Percentiles rank a stretch among this genome's conserved stretches.
These are phyloP conservation scores for Cordyceps farinosa DNA, from an alignment of 2,329 filamentous ascomycete species.

Conservation along the genomic window DNA sequence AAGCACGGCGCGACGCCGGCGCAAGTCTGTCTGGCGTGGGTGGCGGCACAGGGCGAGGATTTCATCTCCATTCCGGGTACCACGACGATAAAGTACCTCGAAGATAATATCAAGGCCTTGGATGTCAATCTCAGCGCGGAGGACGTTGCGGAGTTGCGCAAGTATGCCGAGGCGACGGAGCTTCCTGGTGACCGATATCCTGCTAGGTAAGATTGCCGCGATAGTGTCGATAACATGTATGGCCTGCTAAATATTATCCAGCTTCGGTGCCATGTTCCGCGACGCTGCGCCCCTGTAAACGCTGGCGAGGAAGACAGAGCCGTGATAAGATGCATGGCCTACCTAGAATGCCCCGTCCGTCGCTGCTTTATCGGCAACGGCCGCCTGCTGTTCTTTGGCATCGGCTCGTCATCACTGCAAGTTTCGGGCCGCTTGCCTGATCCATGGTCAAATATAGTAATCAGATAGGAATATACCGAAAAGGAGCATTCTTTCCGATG, in stretches of 20 bases:
- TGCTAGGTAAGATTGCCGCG: not conserved
- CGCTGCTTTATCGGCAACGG: too few species aligned
- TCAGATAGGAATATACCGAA: too few species aligned
- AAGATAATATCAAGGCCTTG: slow-evolving; percentile 41
- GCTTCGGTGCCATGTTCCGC: not conserved
- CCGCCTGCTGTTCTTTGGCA: too few species aligned
- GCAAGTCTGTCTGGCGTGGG: slow-evolving; percentile 61
- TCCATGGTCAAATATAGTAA: too few species aligned
- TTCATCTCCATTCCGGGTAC: slow-evolving; percentile 57
- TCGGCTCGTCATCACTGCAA: too few species aligned
- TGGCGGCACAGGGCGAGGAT: slow-evolving; percentile 57
- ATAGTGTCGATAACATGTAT: not conserved
- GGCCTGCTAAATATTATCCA: not conserved
- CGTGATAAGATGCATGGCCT: too few species aligned
- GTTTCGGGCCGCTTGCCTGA: too few species aligned
- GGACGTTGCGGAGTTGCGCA: slow-evolving; percentile 34
- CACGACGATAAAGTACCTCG: slow-evolving; percentile 43
- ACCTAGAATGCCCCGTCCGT: too few species aligned
- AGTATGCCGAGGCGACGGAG: slow-evolving; percentile 26
- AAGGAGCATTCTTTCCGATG: not conserved
- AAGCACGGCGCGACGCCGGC: slow-evolving; percentile 52
- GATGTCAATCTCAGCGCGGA: slow-evolving; percentile 31
- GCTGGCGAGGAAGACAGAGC: too few species aligned
- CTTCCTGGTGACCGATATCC: slow-evolving; percentile 28
- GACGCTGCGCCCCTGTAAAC: not conserved